Percentiles rank a stretch among this genome's conserved stretches.
Conservation (phyloP, 495 filamentous ascomycete genomes). For the Penicillium cinerascens region DNA sequence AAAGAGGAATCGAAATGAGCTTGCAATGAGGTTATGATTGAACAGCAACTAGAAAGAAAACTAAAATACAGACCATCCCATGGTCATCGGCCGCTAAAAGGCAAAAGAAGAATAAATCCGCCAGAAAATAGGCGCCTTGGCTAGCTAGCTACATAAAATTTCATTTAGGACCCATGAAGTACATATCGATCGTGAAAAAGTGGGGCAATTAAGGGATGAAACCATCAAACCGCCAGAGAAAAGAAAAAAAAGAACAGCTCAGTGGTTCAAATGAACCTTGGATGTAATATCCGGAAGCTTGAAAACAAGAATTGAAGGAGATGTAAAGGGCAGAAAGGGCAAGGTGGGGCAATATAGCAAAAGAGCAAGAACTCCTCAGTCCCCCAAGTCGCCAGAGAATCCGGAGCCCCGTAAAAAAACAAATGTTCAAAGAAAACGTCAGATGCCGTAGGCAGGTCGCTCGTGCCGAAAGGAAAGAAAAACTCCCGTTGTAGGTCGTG, state of each 20-base stretch:
- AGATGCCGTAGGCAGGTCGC: slow-evolving; percentile 1
- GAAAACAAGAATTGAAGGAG: background rate
- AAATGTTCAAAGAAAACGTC: slow-evolving; percentile 7
- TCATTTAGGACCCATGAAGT: slow-evolving; percentile 18
- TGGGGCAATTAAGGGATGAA: slow-evolving; percentile 11
- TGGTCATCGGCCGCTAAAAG: background rate
- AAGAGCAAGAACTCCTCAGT: slow-evolving; percentile 10
- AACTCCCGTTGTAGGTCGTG: slow-evolving; percentile 15
- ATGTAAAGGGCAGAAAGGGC: background rate
- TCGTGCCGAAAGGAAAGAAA: slow-evolving; percentile 17
- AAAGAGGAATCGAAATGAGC: background rate
- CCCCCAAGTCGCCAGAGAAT: slow-evolving; percentile 2
- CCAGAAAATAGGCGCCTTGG: background rate
- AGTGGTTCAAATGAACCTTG: background rate
- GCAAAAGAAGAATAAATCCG: background rate
- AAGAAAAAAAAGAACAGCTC: slow-evolving; percentile 4
- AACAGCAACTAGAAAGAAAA: background rate
- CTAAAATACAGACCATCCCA: background rate
- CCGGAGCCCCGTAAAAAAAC: slow-evolving; percentile 2
- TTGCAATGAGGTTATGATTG: background rate
- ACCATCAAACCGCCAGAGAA: background rate
- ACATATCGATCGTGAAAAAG: slow-evolving; percentile 21
- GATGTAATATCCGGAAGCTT: background rate
- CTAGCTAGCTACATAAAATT: slow-evolving; percentile 14
- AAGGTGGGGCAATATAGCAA: background rate